Conservation (phyloP, 768 basidiomycete species). For the Boletus insuetus region DNA sequence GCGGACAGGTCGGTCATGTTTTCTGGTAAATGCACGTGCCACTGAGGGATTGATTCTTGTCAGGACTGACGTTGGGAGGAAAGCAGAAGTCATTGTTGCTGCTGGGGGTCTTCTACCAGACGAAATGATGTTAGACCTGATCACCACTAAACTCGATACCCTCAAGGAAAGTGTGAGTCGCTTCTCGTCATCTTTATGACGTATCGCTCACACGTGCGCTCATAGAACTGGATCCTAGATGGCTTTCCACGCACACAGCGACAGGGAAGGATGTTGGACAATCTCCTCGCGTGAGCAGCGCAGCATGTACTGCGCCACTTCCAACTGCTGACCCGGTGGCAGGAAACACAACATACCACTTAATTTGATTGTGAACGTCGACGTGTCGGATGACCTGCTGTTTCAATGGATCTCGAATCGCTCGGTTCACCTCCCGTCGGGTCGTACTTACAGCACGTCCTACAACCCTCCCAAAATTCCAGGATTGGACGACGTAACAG, state of each 20-base stretch:
- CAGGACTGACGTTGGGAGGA: constrained; percentile 66
- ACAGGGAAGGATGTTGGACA: constrained; percentile 75
- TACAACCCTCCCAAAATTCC: constrained; percentile 79
- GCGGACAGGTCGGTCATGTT: constrained; percentile 45
- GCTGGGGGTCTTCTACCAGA: constrained; percentile 74
- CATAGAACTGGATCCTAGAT: constrained; percentile 84
- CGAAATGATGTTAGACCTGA: constrained; percentile 71
- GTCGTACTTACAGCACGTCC: constrained; percentile 82
- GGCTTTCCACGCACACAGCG: constrained; percentile 87
- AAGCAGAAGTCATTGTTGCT: constrained; percentile 78
- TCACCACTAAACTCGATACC: constrained; percentile 64
- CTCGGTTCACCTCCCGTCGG: constrained; percentile 82
- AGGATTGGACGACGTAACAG: constrained; percentile 81
- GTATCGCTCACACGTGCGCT: constrained; percentile 6
- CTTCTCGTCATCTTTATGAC: constrained; percentile 4
- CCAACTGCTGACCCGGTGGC: neutral
- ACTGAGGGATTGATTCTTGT: neutral
- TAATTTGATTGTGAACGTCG: constrained; percentile 77
- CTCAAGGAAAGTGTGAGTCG: constrained; percentile 56
- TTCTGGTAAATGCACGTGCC: neutral
- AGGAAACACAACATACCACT: constrained; percentile 65
- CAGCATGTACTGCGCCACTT: neutral
- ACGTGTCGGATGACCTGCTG: constrained; percentile 81
- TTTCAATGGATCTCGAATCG: constrained; percentile 80
- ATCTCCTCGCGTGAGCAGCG: constrained; percentile 57